Percentiles rank a stretch among this genome's conserved stretches.
Evolutionary conservation across 371 early-diverging fungal species (phyloP).

Genomic region (Choanephora cucurbitarum): DNA sequence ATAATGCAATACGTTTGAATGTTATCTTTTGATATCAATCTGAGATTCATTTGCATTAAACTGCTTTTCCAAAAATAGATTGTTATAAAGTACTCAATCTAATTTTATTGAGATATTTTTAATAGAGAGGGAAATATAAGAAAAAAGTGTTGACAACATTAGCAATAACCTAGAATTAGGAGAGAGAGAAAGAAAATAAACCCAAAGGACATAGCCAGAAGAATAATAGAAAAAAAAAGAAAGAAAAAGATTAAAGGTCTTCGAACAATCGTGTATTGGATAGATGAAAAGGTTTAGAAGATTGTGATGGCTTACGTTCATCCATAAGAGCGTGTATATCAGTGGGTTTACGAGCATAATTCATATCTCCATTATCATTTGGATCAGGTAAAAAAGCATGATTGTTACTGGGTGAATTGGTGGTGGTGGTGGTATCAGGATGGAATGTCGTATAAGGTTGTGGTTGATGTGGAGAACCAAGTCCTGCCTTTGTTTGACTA

Average conservation of each 20-base stretch:
- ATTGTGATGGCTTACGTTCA: conserved; percentile 12
- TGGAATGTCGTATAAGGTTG: conserved; percentile 8
- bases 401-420: neutral
- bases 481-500: conserved; percentile 35
- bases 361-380: conserved; percentile 5
- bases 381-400: conserved; percentile 1
- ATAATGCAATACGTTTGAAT: no score
- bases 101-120: no score
- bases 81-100: no score
- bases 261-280: conserved; percentile 38
- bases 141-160: neutral
- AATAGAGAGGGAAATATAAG: no score
- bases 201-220: neutral
- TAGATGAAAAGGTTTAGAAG: conserved; percentile 42
- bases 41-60: no score
- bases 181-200: no score
- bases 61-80: no score
- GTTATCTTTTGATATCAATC: no score
- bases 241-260: conserved; percentile 27
- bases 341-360: conserved; percentile 9
- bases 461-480: conserved; percentile 14
- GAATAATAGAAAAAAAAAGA: neutral
- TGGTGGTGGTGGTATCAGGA: conserved; percentile 1
- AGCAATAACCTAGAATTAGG: neutral
- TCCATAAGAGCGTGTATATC: conserved; percentile 22